Base-by-base conservation (phyloP, 1,284 basidiomycete species). In the Hymenochaete sp. region DNA sequence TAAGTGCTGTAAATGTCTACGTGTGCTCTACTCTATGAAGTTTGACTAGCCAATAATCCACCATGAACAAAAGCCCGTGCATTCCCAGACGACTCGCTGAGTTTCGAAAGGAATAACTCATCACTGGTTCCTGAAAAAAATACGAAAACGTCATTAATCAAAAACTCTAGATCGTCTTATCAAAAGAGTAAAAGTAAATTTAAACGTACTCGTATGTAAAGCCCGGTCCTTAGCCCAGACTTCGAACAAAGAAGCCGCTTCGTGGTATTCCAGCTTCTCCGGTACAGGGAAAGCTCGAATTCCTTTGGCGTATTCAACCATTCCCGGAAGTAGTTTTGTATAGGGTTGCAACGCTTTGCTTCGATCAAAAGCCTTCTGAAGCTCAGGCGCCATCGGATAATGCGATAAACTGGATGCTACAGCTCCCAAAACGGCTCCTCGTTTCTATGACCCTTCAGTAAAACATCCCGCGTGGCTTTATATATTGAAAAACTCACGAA, bases 11-110 rank as follows among this genome's bases (percentile, higher is more conserved):
- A n/a, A n/a, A n/a, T n/a, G n/a, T n/a, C n/a, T n/a, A n/a, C n/a
- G n/a, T n/a, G n/a, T n/a, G n/a, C n/a, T n/a, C n/a, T 8, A 33
- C 39, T 14, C 29, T 49, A 49, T 36, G 47, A 44, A 24, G 26
- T 35, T 26, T 45, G 47, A n/a, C 66, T 65, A 27, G 59, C 51
- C 40, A 86, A 59, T 26, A 87, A 53, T 2, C 83, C 83, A 50
- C 75, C 79, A 77, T 79, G 77, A 28, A 88, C 79, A 54, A 88
- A 86, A 45, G 78, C 74, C 46, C 82, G 68, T 18, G 84, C 68
- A 58, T 87, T 87, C 38, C 84, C 85, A 42, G 70, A 71, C 7
- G 80, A 72, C 57, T 86, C 82, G 2, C 74, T 72, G 54, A 82
- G 87, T 61, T 85, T 85, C 7, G 75, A 63, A 55, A 88, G 60